These are phyloP conservation scores for Exophiala sp. DNA, from an alignment of 2,329 filamentous ascomycete species.

Conservation along the genomic window DNA sequence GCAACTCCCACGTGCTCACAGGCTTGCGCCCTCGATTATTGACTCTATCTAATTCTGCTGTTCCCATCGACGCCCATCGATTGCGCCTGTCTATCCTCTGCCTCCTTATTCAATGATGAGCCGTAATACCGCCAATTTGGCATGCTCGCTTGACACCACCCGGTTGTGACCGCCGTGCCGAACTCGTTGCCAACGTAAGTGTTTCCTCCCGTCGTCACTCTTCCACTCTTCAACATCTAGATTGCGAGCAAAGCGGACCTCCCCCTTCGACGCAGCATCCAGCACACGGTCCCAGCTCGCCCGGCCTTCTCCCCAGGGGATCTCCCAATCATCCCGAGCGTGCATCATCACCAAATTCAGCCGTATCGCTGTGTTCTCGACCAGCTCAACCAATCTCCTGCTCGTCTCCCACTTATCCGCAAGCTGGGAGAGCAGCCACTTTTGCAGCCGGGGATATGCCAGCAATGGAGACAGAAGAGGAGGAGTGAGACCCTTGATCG, in stretches of 20 bases:
- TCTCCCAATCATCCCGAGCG: conserved; percentile 73
- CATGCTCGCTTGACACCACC: conserved; percentile 26
- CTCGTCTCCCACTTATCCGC: conserved; percentile 78
- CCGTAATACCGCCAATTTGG: conserved; percentile 21
- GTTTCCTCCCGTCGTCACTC: conserved; percentile 34
- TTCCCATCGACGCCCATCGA: background rate
- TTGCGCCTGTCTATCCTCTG: background rate
- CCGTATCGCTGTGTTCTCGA: conserved; percentile 47
- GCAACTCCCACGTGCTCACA: no score
- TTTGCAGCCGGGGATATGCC: conserved; percentile 58
- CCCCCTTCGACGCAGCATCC: conserved; percentile 23
- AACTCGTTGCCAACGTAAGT: conserved; percentile 41
- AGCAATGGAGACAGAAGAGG: conserved; percentile 67
- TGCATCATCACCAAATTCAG: conserved; percentile 70
- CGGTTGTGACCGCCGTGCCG: conserved; percentile 37
- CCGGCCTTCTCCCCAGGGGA: conserved; percentile 56
- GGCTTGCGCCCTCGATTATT: no score
- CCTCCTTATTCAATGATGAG: conserved; percentile 9
- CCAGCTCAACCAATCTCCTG: conserved; percentile 55
- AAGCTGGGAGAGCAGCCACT: conserved; percentile 56
- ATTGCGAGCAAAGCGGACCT: conserved; percentile 13
- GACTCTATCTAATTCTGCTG: background rate
- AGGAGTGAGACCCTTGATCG: conserved; percentile 70
- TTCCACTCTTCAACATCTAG: conserved; percentile 22
- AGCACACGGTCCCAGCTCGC: conserved; percentile 37